Evolutionary conservation across 345 rosid genomes (phyloP), one percentile per base, ranked within the genome.

Genomic region (Camelina neglecta): DNA sequence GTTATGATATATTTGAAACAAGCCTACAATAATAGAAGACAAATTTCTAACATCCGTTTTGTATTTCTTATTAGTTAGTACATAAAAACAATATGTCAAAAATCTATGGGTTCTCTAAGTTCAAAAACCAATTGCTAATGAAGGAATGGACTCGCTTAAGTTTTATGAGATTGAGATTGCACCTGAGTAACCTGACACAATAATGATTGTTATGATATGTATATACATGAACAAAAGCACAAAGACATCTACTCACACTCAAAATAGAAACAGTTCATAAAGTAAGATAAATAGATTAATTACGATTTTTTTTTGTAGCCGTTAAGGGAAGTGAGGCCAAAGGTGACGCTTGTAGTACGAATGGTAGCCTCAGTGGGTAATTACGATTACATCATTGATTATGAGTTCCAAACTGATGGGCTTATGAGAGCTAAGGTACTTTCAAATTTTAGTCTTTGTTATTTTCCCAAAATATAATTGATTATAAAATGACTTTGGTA

Each of bases 341-440:
- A 87, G 69, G 86, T 84, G 67, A 83, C 91, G 21, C 83, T 89
- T 1, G 88, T 89, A 58, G 90, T 85, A 72, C 80, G 91, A 62
- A 83, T 84, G 84, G 85, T 67, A 20, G 84, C 94, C 62, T 73
- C 94, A 4, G 86, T 89, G 9, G 90, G 84, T 38, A 87, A 85
- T 62, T 87, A 89, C 57, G 91, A 89, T 60, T 87, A 87, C 81
- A 81, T 86, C 16, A 75, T 89, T 38, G 90, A 89, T 59, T 89
- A 88, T 83, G 94, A 87, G 80, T 89, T 89, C 71, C 91, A 89
- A 58, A 82, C 94, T 1, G 90, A 87, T 66, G 91, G 94, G 35
- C 72, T 85, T 44, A 87, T 89, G 13, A 81, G 80, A 57, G 72
- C 82, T 21, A 84, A 82, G 89, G 94, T 89, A 59, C 15, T 60